phyloP scores from a whole-genome alignment of 139 green algal species.

The Spirogloea muscicola region DNA sequence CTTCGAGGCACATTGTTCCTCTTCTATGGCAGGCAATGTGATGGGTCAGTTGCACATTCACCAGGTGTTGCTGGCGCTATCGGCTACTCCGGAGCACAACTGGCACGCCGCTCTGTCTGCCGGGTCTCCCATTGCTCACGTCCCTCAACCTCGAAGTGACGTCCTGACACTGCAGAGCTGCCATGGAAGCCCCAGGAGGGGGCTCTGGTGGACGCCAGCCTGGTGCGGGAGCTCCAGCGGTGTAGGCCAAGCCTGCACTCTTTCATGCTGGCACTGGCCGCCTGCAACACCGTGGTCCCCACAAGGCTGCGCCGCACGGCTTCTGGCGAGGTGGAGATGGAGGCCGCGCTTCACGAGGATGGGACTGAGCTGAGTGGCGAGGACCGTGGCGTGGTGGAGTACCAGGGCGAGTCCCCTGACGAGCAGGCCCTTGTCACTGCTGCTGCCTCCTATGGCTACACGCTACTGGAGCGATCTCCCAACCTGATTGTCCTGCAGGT shows the following conservation, averaged over 20 bases:
- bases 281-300: conserved; percentile 48
- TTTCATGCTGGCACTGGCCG: conserved; percentile 40
- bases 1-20: no score
- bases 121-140: no score
- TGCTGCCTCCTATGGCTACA: conserved; percentile 56
- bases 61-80: no score
- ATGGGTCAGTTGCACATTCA: no score
- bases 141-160: no score
- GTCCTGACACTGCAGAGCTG: no score
- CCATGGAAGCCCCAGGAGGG: conserved; percentile 8
- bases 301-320: neutral
- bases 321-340: neutral
- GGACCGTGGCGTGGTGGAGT: conserved; percentile 38
- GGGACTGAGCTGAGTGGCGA: neutral
- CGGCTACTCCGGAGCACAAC: no score
- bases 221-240: conserved; percentile 9
- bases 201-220: neutral
- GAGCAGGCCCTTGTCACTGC: conserved; percentile 70
- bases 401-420: conserved; percentile 80
- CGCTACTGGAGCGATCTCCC: conserved; percentile 23
- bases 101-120: no score
- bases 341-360: neutral
- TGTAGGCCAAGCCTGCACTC: conserved; percentile 15
- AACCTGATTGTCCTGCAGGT: conserved; percentile 20
- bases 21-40: no score